These are phyloP conservation scores for Cladosporium sp. DNA, from an alignment of 2,329 filamentous ascomycete species.

Conservation along the genomic window DNA sequence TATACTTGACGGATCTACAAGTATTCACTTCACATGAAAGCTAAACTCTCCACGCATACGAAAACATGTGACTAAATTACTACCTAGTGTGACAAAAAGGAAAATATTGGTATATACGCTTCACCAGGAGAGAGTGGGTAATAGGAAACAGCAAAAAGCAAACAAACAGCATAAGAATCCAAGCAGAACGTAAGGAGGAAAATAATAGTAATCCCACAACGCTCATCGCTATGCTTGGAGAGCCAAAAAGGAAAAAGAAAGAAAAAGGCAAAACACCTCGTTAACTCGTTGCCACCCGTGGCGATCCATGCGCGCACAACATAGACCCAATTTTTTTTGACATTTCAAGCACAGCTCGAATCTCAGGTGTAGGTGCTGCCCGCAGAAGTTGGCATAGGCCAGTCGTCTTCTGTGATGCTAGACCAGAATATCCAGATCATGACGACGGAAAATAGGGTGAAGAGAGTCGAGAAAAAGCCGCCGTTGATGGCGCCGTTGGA, in stretches of 20 bases:
- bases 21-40: background rate
- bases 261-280: conserved; percentile 3
- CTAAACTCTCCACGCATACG: background rate
- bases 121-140: background rate
- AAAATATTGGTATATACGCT: conserved; percentile 12
- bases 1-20: no score
- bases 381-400: conserved; percentile 58
- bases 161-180: background rate
- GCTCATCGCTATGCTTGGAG: conserved; percentile 10
- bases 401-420: conserved; percentile 98
- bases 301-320: background rate
- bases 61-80: background rate
- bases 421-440: conserved; percentile 96
- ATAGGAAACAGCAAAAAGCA: background rate
- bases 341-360: background rate
- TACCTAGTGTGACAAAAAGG: conserved; percentile 1
- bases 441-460: conserved; percentile 78
- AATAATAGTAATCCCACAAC: background rate
- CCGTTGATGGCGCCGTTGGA: conserved; percentile 85
- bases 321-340: background rate
- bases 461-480: conserved; percentile 85
- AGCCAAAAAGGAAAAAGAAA: background rate
- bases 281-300: conserved; percentile 4
- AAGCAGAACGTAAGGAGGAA: conserved; percentile 2
- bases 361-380: conserved; percentile 35